A percentile compares a stretch with the other conserved stretches of the same genome.
phyloP scores from a whole-genome alignment of 2,329 filamentous ascomycete species.

The Colletotrichum tropicicola region DNA sequence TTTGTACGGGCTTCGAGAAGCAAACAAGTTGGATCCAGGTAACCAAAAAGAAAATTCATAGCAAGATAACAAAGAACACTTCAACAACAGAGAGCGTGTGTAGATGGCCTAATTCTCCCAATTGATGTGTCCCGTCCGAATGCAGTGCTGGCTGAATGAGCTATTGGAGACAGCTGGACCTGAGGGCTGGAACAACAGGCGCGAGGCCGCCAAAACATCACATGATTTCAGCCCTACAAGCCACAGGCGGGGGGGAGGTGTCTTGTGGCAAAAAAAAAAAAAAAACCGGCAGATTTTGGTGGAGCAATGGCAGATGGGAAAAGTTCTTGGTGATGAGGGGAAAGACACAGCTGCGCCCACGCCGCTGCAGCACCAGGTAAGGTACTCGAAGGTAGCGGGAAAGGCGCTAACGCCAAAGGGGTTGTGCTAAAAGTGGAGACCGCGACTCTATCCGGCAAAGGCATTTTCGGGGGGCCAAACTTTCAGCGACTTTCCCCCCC shows the following conservation, averaged over 20 bases:
- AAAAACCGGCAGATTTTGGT: too few relatives aligned
- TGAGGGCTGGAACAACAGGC: background rate
- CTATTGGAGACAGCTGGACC: background rate
- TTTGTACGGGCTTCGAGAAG: conserved; percentile 1
- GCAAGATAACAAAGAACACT: background rate
- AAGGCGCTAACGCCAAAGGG: background rate
- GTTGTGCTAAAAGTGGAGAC: background rate
- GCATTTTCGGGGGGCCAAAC: background rate
- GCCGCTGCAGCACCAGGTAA: background rate
- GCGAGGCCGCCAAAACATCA: conserved; percentile 7
- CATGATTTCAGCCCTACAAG: conserved; percentile 28
- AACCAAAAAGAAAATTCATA: background rate
- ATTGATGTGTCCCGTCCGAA: too few relatives aligned
- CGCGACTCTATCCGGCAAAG: background rate
- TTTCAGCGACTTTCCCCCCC: too few relatives aligned
- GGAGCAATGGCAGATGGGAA: too few relatives aligned
- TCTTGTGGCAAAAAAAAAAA: background rate
- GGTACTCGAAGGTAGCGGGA: background rate
- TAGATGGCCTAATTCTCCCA: too few relatives aligned
- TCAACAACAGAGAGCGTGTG: too few relatives aligned
- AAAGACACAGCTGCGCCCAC: too few relatives aligned
- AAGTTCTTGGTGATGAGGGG: too few relatives aligned
- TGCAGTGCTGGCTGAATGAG: background rate
- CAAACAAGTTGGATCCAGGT: background rate
- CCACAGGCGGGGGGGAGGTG: background rate